These are phyloP conservation scores for Arthroderma sp. DNA, from an alignment of 2,329 filamentous ascomycete species.

Conservation along the genomic window DNA sequence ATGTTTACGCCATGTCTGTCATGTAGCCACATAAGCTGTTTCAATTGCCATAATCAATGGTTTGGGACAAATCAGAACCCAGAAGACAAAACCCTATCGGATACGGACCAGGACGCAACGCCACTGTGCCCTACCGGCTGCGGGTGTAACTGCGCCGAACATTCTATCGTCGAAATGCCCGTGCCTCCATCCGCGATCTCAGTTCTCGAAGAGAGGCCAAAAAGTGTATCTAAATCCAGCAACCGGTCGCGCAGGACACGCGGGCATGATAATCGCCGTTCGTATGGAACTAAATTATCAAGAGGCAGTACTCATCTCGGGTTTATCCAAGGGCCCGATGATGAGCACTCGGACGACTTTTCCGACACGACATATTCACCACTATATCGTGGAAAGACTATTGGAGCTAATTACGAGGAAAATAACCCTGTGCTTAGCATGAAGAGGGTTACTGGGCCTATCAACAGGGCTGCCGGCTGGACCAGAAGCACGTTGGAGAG, in stretches of 20 bases:
- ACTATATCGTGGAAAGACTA: no score
- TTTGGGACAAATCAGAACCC: conserved; percentile 16
- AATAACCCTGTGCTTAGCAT: no score
- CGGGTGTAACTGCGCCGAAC: conserved; percentile 33
- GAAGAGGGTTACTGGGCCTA: background rate
- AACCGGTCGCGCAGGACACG: no score
- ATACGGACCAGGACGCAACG: conserved; percentile 7
- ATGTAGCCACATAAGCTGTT: conserved; percentile 36
- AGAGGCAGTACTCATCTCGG: no score
- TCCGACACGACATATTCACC: no score
- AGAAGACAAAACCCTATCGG: conserved; percentile 1
- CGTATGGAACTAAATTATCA: no score
- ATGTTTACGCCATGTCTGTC: conserved; percentile 35
- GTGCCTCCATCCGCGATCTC: conserved; percentile 15
- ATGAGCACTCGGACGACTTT: no score
- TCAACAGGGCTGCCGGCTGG: conserved; percentile 1
- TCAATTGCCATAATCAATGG: conserved; percentile 32
- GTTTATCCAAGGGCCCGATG: no score
- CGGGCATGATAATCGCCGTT: no score
- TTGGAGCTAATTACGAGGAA: no score
- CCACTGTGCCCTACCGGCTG: conserved; percentile 34
- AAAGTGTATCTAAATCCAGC: no score
- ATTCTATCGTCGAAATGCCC: conserved; percentile 21
- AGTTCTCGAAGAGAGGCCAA: background rate
- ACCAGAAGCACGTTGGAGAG: conserved; percentile 1